Conservation (phyloP, 208 protist species). For the Balamuthia mandrillaris region DNA sequence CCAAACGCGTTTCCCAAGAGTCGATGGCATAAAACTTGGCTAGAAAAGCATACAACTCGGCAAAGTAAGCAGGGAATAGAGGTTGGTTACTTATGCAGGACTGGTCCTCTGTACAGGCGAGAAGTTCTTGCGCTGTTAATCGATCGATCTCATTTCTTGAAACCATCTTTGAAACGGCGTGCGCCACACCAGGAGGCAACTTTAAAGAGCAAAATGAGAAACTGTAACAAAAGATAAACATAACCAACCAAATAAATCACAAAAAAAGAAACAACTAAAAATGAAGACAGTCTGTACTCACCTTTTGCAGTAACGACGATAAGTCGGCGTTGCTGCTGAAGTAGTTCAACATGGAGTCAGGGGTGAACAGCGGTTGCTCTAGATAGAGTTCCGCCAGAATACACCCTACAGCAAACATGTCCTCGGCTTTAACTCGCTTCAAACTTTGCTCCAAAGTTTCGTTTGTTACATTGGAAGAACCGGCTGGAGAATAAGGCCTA, state of each 20-base stretch:
- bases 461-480: not conserved
- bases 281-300: not conserved
- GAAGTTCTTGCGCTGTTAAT: not conserved
- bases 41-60: not conserved
- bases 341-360: not conserved
- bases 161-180: not conserved
- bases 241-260: not conserved
- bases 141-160: not conserved
- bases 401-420: conserved; percentile 55
- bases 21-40: not conserved
- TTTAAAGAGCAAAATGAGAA: not conserved
- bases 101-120: not conserved
- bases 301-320: not conserved
- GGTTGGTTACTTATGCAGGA: too few relatives aligned
- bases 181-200: not conserved
- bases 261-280: not conserved
- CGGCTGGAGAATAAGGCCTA: not conserved
- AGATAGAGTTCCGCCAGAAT: conserved; percentile 50
- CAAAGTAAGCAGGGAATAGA: not conserved
- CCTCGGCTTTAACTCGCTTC: not conserved
- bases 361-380: conserved; percentile 26
- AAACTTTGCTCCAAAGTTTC: not conserved
- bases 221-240: not conserved
- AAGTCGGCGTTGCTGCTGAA: not conserved
- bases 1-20: not conserved